Percentiles rank a stretch among this genome's conserved stretches.
Evolutionary conservation across 116 monocot genomes (phyloP).

Genomic region (Trichopus zeylanicus): DNA sequence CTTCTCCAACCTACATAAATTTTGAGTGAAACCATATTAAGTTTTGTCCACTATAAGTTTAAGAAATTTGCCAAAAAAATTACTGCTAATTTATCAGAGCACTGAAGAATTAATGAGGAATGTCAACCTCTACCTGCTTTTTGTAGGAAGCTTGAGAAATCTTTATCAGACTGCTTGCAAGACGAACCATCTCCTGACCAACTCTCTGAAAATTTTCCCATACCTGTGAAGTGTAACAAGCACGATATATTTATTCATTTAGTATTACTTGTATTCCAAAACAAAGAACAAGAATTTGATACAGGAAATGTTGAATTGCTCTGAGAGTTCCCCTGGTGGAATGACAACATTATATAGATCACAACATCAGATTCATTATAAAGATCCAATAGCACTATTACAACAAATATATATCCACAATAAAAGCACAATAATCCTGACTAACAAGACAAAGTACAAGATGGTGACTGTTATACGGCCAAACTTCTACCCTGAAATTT

Average conservation of each 20-base stretch:
- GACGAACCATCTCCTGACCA: constrained; percentile 59
- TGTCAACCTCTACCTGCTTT: constrained; percentile 36
- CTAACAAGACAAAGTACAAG: too few species aligned
- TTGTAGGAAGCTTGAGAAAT: constrained; percentile 29
- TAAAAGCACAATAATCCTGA: too few species aligned
- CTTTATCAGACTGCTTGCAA: constrained; percentile 55
- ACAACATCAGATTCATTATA: too few species aligned
- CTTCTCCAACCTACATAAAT: constrained; percentile 29
- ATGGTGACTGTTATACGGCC: too few species aligned
- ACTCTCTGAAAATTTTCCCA: constrained; percentile 55
- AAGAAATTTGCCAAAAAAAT: neutral
- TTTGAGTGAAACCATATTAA: neutral
- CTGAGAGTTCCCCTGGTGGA: too few species aligned
- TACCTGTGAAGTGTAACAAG: constrained; percentile 22
- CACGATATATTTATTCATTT: neutral
- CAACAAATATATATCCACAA: too few species aligned
- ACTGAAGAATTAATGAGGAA: neutral
- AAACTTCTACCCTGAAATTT: too few species aligned
- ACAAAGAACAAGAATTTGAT: too few species aligned
- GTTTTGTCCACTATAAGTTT: too few species aligned
- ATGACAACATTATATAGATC: too few species aligned
- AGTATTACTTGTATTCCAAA: neutral
- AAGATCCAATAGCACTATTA: too few species aligned
- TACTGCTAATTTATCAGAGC: neutral
- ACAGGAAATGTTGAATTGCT: too few species aligned